These are phyloP conservation scores for Galerina sulciceps DNA, from an alignment of 768 basidiomycete species.

Conservation along the genomic window DNA sequence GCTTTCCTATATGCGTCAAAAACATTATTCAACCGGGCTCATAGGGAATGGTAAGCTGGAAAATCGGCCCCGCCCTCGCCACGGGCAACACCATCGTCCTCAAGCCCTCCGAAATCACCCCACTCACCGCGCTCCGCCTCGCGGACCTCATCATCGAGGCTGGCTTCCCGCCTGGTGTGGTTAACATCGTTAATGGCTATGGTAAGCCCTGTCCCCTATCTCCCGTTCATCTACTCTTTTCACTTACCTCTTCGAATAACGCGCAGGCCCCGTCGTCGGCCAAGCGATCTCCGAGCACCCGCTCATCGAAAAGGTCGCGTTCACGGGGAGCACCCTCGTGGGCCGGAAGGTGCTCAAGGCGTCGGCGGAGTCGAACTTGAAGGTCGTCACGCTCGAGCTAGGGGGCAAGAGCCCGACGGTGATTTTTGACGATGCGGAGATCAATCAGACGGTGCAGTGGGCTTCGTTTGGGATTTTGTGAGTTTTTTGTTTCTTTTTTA, in stretches of 20 bases:
- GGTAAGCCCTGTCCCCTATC: conserved; percentile 34
- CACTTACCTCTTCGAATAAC: too few species aligned
- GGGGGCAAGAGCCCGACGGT: conserved; percentile 71
- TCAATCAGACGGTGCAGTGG: conserved; percentile 71
- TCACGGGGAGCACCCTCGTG: conserved; percentile 76
- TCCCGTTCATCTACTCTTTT: too few species aligned
- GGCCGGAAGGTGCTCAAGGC: conserved; percentile 77
- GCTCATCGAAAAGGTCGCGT: conserved; percentile 72
- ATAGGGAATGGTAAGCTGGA: conserved; percentile 62
- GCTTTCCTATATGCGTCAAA: not conserved
- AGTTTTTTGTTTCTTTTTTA: conserved; percentile 24
- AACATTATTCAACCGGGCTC: not conserved
- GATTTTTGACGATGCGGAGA: conserved; percentile 66
- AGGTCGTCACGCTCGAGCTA: conserved; percentile 75
- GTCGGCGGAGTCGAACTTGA: conserved; percentile 73
- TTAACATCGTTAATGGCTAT: conserved; percentile 74
- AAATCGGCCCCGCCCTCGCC: conserved; percentile 76
- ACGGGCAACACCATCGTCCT: conserved; percentile 75
- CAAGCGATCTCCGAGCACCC: conserved; percentile 68
- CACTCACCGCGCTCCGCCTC: conserved; percentile 62
- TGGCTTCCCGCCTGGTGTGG: conserved; percentile 76
- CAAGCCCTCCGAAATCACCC: conserved; percentile 81
- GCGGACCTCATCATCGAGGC: conserved; percentile 63
- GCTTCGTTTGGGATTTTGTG: conserved; percentile 69
- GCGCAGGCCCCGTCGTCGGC: too few species aligned